These are phyloP conservation scores for Talaromyces sp. DNA, from an alignment of 2,329 filamentous ascomycete genomes.

Conservation along the genomic window DNA sequence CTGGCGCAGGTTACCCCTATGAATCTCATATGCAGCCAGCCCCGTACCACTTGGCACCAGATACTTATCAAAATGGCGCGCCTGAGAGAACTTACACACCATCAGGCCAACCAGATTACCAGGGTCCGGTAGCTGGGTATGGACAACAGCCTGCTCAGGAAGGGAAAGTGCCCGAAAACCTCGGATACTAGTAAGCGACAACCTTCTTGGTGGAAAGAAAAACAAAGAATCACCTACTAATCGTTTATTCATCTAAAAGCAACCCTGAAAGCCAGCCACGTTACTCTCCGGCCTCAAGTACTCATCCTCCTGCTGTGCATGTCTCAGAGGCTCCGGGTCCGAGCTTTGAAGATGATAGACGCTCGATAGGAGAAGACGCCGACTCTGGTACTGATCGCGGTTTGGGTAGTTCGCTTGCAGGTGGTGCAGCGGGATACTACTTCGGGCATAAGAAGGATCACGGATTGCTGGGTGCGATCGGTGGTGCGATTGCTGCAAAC, in stretches of 20 bases:
- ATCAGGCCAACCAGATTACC: slow-evolving; percentile 36
- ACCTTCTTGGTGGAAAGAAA: not conserved
- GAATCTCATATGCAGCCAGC: slow-evolving; percentile 32
- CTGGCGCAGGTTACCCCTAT: slow-evolving; percentile 30
- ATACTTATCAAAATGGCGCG: slow-evolving; percentile 33
- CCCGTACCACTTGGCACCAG: slow-evolving; percentile 27
- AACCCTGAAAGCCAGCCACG: slow-evolving; percentile 20
- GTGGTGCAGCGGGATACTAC: slow-evolving; percentile 60
- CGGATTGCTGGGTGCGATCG: slow-evolving; percentile 60
- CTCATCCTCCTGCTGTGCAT: slow-evolving; percentile 19
- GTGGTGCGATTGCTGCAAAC: slow-evolving; percentile 59
- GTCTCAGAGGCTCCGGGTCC: slow-evolving; percentile 14
- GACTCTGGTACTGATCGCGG: slow-evolving; percentile 54
- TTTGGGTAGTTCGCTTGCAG: slow-evolving; percentile 59
- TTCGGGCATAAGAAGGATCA: slow-evolving; percentile 61
- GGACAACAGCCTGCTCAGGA: slow-evolving; percentile 48
- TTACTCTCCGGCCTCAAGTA: slow-evolving; percentile 21
- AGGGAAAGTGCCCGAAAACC: slow-evolving; percentile 24
- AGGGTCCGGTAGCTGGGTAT: slow-evolving; percentile 39
- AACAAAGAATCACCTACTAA: not conserved
- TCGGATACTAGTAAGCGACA: slow-evolving; percentile 38
- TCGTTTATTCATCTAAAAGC: slow-evolving; percentile 7
- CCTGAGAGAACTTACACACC: slow-evolving; percentile 51
- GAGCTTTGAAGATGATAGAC: slow-evolving; percentile 7
- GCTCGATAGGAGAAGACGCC: slow-evolving; percentile 14